A percentile compares a stretch with the other conserved stretches of the same genome.
These are phyloP conservation scores for Lachnellula hyalina DNA, from an alignment of 2,329 filamentous ascomycete genomes.

Conservation along the genomic window DNA sequence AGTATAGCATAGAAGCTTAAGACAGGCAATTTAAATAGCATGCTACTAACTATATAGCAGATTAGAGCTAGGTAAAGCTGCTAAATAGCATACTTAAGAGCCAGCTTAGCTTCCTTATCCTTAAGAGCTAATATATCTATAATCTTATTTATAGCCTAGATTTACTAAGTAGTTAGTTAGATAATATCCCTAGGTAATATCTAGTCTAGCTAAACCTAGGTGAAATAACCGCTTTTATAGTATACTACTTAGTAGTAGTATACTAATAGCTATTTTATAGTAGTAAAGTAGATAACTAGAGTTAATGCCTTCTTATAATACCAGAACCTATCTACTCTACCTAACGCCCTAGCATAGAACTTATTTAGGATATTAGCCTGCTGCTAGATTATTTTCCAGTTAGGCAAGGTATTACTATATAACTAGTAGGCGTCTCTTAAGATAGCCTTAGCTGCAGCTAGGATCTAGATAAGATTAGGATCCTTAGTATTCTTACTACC, in stretches of 20 bases:
- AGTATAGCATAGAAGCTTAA: constrained; percentile 10
- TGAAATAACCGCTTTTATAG: constrained; percentile 6
- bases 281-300: too few species aligned
- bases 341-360: too few species aligned
- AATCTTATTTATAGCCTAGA: too few species aligned
- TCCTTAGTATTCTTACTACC: too few species aligned
- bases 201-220: not conserved
- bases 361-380: too few species aligned
- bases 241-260: constrained; percentile 13
- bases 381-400: too few species aligned
- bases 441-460: too few species aligned
- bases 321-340: too few species aligned
- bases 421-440: too few species aligned
- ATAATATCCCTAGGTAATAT: constrained; percentile 2
- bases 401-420: too few species aligned
- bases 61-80: constrained; percentile 13
- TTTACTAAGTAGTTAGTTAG: not conserved
- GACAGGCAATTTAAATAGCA: constrained; percentile 8
- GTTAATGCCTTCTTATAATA: too few species aligned
- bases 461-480: too few species aligned
- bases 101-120: constrained; percentile 3
- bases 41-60: constrained; percentile 7
- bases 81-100: constrained; percentile 11
- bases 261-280: constrained; percentile 11
- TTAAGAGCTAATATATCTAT: constrained; percentile 2